A percentile compares a stretch with the other conserved stretches of the same genome.
Conservation (phyloP, 129 eudicot species). For the Daucus carota region DH1_v3.0 NC_030381.2:48487001-48487500, state of each 20-base stretch:
- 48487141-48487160: too few relatives aligned
- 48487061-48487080: background rate
- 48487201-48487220: background rate
- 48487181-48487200: background rate
- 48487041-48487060: background rate
- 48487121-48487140: too few relatives aligned
- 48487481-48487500: background rate
- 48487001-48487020: background rate
- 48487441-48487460: background rate
- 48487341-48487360: too few relatives aligned
- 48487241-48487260: background rate
- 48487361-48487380: too few relatives aligned
- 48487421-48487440: background rate
- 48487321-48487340: too few relatives aligned
- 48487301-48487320: too few relatives aligned
- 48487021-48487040: background rate
- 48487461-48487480: background rate
- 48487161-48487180: too few relatives aligned
- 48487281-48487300: too few relatives aligned
- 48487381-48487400: too few relatives aligned
- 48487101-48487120: too few relatives aligned
- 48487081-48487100: too few relatives aligned
- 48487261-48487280: background rate
- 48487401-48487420: too few relatives aligned
- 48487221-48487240: background rate